Percentiles rank a stretch among this genome's conserved stretches.
Evolutionary conservation across 805 yeast genomes (phyloP).

Genomic region (Vanderwaltozyma yarrowii): DNA sequence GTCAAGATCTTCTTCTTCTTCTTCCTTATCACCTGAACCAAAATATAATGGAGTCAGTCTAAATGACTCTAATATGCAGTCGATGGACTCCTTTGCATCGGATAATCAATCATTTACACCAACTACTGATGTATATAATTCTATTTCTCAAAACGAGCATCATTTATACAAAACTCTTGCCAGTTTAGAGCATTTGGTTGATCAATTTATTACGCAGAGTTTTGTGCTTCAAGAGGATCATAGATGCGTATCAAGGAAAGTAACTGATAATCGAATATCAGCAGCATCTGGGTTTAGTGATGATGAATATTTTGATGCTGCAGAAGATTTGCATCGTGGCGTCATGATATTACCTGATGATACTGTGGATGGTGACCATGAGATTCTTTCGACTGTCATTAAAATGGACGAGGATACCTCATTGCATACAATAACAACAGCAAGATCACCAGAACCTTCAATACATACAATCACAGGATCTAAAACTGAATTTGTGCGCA

Average conservation of each 20-base stretch:
- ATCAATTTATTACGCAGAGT: constrained; percentile 17
- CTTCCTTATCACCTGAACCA: constrained; percentile 3
- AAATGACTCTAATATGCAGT: not conserved
- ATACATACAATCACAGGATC: not conserved
- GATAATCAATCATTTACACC: not conserved
- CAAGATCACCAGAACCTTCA: not conserved
- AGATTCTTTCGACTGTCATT: not conserved
- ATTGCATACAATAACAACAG: not conserved
- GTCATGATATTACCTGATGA: constrained; percentile 46
- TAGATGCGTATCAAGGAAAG: constrained; percentile 7
- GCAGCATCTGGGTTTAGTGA: constrained; percentile 29
- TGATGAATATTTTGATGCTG: constrained; percentile 60
- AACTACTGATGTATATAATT: not conserved
- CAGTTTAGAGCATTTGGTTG: constrained; percentile 17
- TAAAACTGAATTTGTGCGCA: too few relatives aligned
- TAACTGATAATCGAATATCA: constrained; percentile 8
- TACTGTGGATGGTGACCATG: constrained; percentile 11
- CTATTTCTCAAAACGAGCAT: constrained; percentile 8
- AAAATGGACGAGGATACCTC: too few relatives aligned
- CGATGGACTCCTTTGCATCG: constrained; percentile 1
- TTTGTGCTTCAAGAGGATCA: constrained; percentile 13
- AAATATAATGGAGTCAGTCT: constrained; percentile 4
- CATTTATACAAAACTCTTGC: constrained; percentile 17
- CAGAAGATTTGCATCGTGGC: constrained; percentile 39
- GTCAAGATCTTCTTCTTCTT: constrained; percentile 11